These are phyloP conservation scores for Ilyonectria mors-panacis DNA, from an alignment of 2,329 filamentous ascomycete species.

Conservation along the genomic window DNA sequence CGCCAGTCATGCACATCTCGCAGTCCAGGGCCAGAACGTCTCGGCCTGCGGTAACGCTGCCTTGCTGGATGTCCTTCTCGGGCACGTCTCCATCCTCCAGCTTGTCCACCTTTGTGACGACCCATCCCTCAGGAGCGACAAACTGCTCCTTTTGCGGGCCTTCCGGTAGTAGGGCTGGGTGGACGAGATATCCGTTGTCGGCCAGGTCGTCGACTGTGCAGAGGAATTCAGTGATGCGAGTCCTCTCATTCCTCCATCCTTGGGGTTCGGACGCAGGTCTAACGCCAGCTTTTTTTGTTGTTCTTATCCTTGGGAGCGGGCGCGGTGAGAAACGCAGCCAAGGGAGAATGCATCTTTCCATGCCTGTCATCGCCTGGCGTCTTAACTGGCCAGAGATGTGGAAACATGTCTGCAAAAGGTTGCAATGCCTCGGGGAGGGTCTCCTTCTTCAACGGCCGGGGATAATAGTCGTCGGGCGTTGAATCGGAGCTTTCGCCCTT, in stretches of 20 bases:
- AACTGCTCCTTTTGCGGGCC: constrained; percentile 69
- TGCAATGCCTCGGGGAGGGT: constrained; percentile 69
- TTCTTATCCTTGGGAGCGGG: constrained; percentile 78
- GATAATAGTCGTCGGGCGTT: constrained; percentile 74
- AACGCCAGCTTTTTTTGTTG: constrained; percentile 69
- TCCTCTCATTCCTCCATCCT: constrained; percentile 81
- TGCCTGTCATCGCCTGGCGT: constrained; percentile 89
- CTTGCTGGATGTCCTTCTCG: constrained; percentile 80
- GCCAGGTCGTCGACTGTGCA: constrained; percentile 80
- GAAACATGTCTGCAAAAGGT: constrained; percentile 85
- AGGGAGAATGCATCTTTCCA: constrained; percentile 86
- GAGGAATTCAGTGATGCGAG: constrained; percentile 85
- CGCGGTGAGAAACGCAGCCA: constrained; percentile 86
- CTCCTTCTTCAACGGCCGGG: constrained; percentile 65
- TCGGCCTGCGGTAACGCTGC: constrained; percentile 87
- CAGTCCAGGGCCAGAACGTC: constrained; percentile 89
- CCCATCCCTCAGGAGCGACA: constrained; percentile 80
- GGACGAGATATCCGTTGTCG: constrained; percentile 87
- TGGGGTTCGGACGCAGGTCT: constrained; percentile 75
- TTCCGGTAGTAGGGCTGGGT: constrained; percentile 80
- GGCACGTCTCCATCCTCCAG: constrained; percentile 78
- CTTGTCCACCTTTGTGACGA: constrained; percentile 79
- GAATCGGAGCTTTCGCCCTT: constrained; percentile 49
- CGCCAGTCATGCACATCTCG: constrained; percentile 95
- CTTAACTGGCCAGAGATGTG: constrained; percentile 89